Evolutionary conservation across 179 eudicot genomes (phyloP).

Genomic region (Gypsophila paniculata): DNA sequence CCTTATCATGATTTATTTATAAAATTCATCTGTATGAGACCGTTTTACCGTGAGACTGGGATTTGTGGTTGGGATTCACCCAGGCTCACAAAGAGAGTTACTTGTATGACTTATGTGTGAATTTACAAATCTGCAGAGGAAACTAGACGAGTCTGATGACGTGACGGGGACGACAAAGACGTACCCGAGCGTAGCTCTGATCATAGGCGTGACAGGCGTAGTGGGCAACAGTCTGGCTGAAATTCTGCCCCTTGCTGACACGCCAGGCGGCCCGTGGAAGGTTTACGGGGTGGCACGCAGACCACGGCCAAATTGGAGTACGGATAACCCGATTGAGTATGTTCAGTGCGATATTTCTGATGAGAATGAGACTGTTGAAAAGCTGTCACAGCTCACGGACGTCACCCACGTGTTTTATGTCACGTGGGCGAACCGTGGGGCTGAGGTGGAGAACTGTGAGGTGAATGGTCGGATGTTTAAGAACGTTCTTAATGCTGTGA

Average conservation of each 20-base stretch:
- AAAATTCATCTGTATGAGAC: too few species aligned
- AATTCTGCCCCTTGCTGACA: conserved; percentile 46
- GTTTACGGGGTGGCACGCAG: conserved; percentile 48
- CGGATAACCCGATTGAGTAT: conserved; percentile 41
- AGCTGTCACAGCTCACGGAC: conserved; percentile 38
- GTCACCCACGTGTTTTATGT: conserved; percentile 45
- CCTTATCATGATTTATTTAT: too few species aligned
- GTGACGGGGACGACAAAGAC: conserved; percentile 8
- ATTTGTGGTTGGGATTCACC: too few species aligned
- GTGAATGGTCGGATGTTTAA: conserved; percentile 36
- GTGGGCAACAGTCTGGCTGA: conserved; percentile 50
- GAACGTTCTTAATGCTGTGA: conserved; percentile 31
- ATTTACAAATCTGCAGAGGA: conserved; percentile 29
- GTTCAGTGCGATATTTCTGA: conserved; percentile 44
- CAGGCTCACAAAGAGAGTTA: too few species aligned
- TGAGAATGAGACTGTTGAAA: conserved; percentile 24
- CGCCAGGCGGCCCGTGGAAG: conserved; percentile 53
- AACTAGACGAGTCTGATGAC: conserved; percentile 33
- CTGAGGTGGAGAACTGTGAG: conserved; percentile 34
- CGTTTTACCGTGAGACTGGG: too few species aligned
- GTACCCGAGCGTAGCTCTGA: conserved; percentile 40
- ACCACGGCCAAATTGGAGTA: conserved; percentile 40
- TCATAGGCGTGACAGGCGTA: conserved; percentile 43
- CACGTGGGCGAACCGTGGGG: conserved; percentile 31
- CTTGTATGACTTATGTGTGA: background rate